Evolutionary conservation across 345 rosid species (phyloP), one percentile per base, ranked within the genome.

Genomic region (Brassica nigra): DNA sequence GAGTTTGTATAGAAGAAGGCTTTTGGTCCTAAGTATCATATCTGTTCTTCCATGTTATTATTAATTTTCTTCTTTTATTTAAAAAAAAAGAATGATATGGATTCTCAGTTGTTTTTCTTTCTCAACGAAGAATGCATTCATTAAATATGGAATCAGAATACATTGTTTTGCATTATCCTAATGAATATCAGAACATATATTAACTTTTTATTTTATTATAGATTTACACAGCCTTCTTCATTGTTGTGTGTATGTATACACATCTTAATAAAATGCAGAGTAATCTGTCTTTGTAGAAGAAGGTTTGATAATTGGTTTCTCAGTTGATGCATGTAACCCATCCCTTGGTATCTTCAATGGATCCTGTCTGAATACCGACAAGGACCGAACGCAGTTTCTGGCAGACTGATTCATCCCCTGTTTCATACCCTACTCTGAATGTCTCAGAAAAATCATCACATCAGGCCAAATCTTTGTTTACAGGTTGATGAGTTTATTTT

Each of bases 301-400:
- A 29, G 62, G 33, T 66, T 52, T 57, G 57, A 54, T 52, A 30
- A 52, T 76, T 63, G 76, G 71, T 36, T 15, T 42, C 61, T 83
- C 68, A 85, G 30, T 81, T 36, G 29, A 93, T 78, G 85, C 85
- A 80, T 16, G 84, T 44, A 30, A 79, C 83, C 98, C 99, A 95
- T 49, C 94, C 92, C 52, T 88, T 87, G 42, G 80, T 88, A 58
- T 95, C 99, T 75, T 89, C 91, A n/a, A 85, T 71, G 3, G 61
- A 27, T 34, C 99, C 99, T 34, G 77, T 89, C 76, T 91, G 92
- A 14, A 95, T 87, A 34, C 92, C 92, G 5, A 87, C 91, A 8
- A 95, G 94, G 62, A 78, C 84, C 0, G 87, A 71, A 71, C 86
- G 85, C 61, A 95, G 73, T 81, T 90, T 84, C 81, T 75, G 55